Percentiles rank a stretch among this genome's conserved stretches.
These are phyloP conservation scores for Epichloe typhina DNA, from an alignment of 2,329 filamentous ascomycete species.

Conservation along the genomic window DNA sequence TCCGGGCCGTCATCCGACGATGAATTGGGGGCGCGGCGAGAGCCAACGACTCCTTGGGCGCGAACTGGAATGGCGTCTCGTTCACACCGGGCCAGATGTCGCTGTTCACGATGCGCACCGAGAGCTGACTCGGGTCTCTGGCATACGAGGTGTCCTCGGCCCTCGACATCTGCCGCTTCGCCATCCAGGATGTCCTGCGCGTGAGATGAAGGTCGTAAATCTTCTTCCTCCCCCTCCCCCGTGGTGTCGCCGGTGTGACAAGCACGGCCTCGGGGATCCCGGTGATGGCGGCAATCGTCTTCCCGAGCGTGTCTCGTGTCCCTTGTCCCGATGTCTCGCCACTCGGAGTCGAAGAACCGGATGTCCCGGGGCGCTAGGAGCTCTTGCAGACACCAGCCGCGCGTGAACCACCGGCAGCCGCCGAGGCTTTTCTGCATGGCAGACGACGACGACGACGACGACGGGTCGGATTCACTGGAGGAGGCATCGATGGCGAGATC, in stretches of 20 bases:
- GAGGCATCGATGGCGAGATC: background rate
- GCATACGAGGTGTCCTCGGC: constrained; percentile 8
- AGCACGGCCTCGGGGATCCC: too few relatives aligned
- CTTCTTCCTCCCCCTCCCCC: background rate
- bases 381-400: too few relatives aligned
- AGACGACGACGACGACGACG: too few relatives aligned
- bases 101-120: background rate
- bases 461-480: too few relatives aligned
- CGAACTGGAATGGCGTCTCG: background rate
- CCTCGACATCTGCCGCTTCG: constrained; percentile 10
- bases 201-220: constrained; percentile 6
- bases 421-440: too few relatives aligned
- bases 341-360: too few relatives aligned
- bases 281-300: too few relatives aligned
- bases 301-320: too few relatives aligned
- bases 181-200: constrained; percentile 13
- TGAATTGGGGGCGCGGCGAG: background rate
- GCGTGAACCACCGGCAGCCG: too few relatives aligned
- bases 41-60: background rate
- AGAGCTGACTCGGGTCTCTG: background rate
- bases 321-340: too few relatives aligned
- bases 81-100: background rate
- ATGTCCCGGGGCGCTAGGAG: too few relatives aligned
- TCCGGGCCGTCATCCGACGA: background rate
- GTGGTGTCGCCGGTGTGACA: too few relatives aligned